Evolutionary conservation across 495 filamentous ascomycete species (phyloP), one percentile per base, ranked within the genome.

Genomic region (Talaromyces liani): DNA sequence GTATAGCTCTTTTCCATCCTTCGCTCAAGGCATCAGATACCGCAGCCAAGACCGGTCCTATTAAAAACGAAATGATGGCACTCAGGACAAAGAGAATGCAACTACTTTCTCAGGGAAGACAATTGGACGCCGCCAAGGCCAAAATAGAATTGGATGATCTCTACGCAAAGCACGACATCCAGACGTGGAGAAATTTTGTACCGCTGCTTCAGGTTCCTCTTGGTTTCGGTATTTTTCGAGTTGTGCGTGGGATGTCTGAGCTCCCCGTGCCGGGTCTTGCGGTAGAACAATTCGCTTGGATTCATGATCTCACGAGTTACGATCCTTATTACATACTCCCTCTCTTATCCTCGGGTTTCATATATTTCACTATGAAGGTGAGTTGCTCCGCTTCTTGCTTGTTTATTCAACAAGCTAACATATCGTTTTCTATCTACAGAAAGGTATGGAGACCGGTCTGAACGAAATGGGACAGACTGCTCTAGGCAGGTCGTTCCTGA

Each of bases 271-370:
- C 93, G 0, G 89, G 84, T 1, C 65, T 98, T 62, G 80, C 88
- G 61, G 75, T 73, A 8, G 92, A 89, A 33, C 86, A 90, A 3
- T 63, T 86, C 6, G 73, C 82, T 12, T 98, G 95, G 95, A 83
- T 98, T 66, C 74, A 74, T 4, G 88, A 99, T 69, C 75, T 99
- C 62, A 89, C 93, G 1, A 70, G 89, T 10, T 61, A 83, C 1
- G 94, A 99, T 72, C 93, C 95, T 0, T 84, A 77, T 56, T 90
- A 77, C 64, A 74, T 93, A 39, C 71, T 98, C n/a, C 94, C 94
- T 0, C 25, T 84, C 6, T 22, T 72, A 1, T 77, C 84, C 3
- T 78, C 81, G 2, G 63, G 66, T 2, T 57, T 80, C 9, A 78
- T 89, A 67, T 81, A 84, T 62, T 55, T 75, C 9, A 77, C 85